Evolutionary conservation across 768 basidiomycete genomes (phyloP).

Genomic region (Punctularia strigosozonata): DNA sequence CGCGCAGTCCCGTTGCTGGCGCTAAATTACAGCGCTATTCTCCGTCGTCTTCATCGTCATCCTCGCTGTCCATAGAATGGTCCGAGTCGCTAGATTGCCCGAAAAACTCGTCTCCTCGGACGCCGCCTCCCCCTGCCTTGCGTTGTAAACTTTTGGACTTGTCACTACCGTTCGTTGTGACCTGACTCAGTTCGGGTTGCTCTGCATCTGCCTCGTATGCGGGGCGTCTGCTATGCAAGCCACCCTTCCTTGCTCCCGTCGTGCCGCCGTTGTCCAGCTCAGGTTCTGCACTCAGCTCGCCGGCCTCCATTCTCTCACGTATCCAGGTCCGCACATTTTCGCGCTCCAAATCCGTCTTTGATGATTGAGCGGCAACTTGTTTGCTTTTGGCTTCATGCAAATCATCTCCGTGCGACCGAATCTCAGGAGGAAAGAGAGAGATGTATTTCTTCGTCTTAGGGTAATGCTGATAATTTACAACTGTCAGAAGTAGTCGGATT

Average conservation of each 20-base stretch:
- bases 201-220: background rate
- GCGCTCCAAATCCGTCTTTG: conserved; percentile 35
- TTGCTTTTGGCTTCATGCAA: conserved; percentile 8
- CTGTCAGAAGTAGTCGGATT: too few species aligned
- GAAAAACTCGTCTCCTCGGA: background rate
- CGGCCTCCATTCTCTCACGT: conserved; percentile 43
- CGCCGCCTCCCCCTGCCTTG: background rate
- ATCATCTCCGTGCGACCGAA: conserved; percentile 22
- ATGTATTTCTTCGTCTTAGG: conserved; percentile 83
- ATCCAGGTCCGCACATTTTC: conserved; percentile 52
- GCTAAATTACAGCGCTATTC: too few species aligned
- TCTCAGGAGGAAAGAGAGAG: conserved; percentile 73
- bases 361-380: conserved; percentile 9
- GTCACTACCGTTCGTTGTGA: background rate
- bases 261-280: conserved; percentile 26
- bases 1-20: too few species aligned
- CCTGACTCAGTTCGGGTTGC: background rate
- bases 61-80: background rate
- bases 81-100: too few species aligned
- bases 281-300: conserved; percentile 47
- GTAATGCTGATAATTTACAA: conserved; percentile 71
- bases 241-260: background rate
- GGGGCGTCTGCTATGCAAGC: background rate
- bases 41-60: background rate
- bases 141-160: too few species aligned